Percentiles rank a stretch among this genome's conserved stretches.
phyloP scores from a whole-genome alignment of 2,329 filamentous ascomycete genomes.

The Chaetoscypha palmicola region DNA sequence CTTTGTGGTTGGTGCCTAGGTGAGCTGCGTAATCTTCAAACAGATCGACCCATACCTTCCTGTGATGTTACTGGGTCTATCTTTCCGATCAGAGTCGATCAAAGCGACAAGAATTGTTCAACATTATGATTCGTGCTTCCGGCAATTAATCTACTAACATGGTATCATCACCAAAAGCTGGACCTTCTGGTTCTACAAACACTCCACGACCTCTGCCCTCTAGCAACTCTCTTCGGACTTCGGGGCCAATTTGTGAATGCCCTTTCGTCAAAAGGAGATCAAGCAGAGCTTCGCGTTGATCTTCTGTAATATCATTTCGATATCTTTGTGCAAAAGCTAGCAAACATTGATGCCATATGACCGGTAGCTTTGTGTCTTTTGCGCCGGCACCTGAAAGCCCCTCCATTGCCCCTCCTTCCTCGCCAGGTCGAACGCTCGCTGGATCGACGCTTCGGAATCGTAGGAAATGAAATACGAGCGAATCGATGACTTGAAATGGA shows the following conservation, averaged over 20 bases:
- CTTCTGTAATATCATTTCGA: slow-evolving; percentile 91
- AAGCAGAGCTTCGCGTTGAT: slow-evolving; percentile 83
- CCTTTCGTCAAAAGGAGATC: slow-evolving; percentile 80
- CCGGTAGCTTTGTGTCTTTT: slow-evolving; percentile 66
- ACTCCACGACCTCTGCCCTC: slow-evolving; percentile 83
- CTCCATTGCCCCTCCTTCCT: slow-evolving; percentile 46
- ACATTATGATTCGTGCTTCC: too few species aligned
- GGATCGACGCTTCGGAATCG: slow-evolving; percentile 71
- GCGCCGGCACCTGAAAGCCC: slow-evolving; percentile 37
- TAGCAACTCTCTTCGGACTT: slow-evolving; percentile 81
- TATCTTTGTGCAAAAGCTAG: slow-evolving; percentile 91
- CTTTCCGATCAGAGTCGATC: too few species aligned
- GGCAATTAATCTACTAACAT: slow-evolving; percentile 60
- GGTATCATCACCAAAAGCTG: slow-evolving; percentile 70
- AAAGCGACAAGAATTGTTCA: too few species aligned
- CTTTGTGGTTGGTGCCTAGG: not conserved
- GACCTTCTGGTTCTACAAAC: slow-evolving; percentile 50
- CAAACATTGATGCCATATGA: slow-evolving; percentile 94
- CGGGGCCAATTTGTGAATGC: slow-evolving; percentile 82
- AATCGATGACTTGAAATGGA: slow-evolving; percentile 89
- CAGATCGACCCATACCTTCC: too few species aligned
- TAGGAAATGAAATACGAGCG: slow-evolving; percentile 92
- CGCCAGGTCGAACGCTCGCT: slow-evolving; percentile 43
- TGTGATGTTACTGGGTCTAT: too few species aligned
- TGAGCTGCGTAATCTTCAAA: not conserved